phyloP scores from a whole-genome alignment of 805 yeast genomes.

The Blastobotrys chiropterorum region DNA sequence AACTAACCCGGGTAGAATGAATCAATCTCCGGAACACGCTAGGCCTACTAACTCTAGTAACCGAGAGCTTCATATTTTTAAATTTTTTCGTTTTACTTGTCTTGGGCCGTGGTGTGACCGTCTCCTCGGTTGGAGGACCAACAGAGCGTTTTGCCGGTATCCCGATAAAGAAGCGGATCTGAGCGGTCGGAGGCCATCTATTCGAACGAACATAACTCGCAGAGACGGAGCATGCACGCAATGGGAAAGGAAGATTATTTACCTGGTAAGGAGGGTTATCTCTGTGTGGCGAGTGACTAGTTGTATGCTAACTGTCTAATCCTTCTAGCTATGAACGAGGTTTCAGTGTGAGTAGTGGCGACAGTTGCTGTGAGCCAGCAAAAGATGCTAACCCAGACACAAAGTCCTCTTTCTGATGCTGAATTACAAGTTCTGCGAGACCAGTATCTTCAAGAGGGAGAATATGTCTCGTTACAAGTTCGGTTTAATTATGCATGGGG shows the following conservation, averaged over 20 bases:
- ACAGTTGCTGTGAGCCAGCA: background rate
- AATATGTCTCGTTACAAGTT: slow-evolving; percentile 73
- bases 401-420: slow-evolving; percentile 54
- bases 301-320: background rate
- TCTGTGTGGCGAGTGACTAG: background rate
- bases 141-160: background rate
- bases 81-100: too few relatives aligned
- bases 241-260: background rate
- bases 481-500: slow-evolving; percentile 97
- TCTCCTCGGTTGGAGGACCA: background rate
- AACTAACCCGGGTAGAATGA: background rate
- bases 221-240: background rate
- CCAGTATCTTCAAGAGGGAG: slow-evolving; percentile 77
- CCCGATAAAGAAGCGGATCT: too few relatives aligned
- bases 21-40: background rate
- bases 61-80: background rate
- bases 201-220: too few relatives aligned
- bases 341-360: slow-evolving; percentile 10
- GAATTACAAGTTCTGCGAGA: slow-evolving; percentile 70
- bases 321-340: slow-evolving; percentile 13
- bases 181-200: too few relatives aligned
- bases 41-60: background rate
- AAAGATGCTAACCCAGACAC: background rate
- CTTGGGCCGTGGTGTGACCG: background rate
- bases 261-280: background rate